Conservation (phyloP, 139 green algal genomes). For the Tetraselmis chui region DNA sequence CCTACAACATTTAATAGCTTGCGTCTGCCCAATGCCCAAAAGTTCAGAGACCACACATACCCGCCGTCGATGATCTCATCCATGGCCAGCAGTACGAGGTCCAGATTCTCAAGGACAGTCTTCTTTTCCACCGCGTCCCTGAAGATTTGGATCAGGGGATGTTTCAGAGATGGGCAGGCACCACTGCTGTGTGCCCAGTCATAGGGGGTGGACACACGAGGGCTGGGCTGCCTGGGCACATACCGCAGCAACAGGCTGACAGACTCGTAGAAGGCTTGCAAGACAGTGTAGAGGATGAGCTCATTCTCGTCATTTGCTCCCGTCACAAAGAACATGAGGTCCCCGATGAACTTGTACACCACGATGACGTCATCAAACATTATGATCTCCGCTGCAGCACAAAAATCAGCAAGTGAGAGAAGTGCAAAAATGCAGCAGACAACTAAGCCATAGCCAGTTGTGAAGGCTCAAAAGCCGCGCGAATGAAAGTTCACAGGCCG, state of each 20-base stretch:
- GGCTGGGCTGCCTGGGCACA: not conserved
- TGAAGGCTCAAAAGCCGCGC: too few species aligned
- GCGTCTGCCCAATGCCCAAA: too few species aligned
- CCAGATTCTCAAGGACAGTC: conserved; percentile 97
- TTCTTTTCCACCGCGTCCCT: conserved; percentile 96
- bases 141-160: conserved; percentile 3
- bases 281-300: conserved; percentile 81
- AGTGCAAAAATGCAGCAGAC: not conserved
- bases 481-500: too few species aligned
- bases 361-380: conserved; percentile 94
- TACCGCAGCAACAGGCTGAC: conserved; percentile 69
- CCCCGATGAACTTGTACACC: conserved; percentile 91
- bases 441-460: not conserved
- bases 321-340: conserved; percentile 97
- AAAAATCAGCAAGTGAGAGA: not conserved
- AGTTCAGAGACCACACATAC: conserved; percentile 29
- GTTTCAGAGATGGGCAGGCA: not conserved
- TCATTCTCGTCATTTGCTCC: conserved; percentile 92
- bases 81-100: conserved; percentile 92
- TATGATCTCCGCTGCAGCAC: conserved; percentile 83
- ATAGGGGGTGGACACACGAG: not conserved
- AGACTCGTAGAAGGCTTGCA: conserved; percentile 84
- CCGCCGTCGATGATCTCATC: conserved; percentile 95
- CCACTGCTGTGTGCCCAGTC: too few species aligned
- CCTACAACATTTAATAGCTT: too few species aligned